Evolutionary conservation across 1,284 basidiomycete genomes (phyloP), one percentile per base, ranked within the genome.

Genomic region (Puccinia sorghi): DNA sequence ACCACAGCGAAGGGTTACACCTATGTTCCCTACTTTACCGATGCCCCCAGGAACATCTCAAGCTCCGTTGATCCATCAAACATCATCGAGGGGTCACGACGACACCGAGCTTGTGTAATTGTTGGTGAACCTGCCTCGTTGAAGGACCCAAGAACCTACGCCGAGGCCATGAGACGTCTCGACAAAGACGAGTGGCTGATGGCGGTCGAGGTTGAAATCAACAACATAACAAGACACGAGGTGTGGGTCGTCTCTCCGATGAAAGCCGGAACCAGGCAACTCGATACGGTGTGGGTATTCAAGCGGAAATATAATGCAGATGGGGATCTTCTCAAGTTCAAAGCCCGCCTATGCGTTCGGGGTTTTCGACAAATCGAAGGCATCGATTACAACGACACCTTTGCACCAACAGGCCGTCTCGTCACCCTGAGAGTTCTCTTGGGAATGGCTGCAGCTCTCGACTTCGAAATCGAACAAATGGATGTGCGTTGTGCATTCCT

Each of bases 261-360:
- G 17, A 12, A 27, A 4, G 15, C 70, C 5, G 54, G 70, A 5
- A 25, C 39, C 32, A 41, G 22, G 9, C 9, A 22, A 5, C 39
- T 72, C 11, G 70, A 56, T 20, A 56, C 70, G 3, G 54, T 52
- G 12, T 72, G 70, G 70, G 70, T 72, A 22, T 72, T 72, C 37
- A 56, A 46, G 13, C 20, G 54, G 27, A 72, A 72, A 37, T 43
- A 20, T 9, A 50, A 59, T 39, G 27, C 39, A 13, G 54, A 72
- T 12, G 32, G 70, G 2, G 37, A 59, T 4, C 50, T 72, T 6
- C 27, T 59, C 0, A 72, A 72, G 22, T 72, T 43, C 54, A 72
- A 72, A 48, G 70, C 52, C 20, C 32, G 54, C 6, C 39, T 72
- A 1, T 72, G 50, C 25, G 70, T 59, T 32, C 70, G 39, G 20